Percentiles rank a stretch among this genome's conserved stretches.
Evolutionary conservation across 2,329 filamentous ascomycete genomes (phyloP).

Genomic region (Fonsecaea pugnacius): DNA sequence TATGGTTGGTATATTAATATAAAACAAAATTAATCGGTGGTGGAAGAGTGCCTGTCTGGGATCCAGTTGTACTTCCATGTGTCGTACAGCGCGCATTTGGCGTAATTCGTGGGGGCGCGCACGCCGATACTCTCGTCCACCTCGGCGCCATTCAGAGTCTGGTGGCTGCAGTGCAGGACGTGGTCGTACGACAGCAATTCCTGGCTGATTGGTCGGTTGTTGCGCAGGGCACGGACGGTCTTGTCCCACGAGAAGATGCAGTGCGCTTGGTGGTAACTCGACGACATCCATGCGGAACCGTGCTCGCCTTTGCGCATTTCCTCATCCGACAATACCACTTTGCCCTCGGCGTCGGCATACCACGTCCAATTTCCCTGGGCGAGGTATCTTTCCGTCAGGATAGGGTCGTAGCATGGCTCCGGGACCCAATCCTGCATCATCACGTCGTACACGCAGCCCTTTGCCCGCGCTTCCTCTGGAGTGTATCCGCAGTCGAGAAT

Average conservation of each 20-base stretch:
- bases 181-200: constrained; percentile 35
- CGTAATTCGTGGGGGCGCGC: constrained; percentile 31
- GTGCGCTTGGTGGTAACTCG: constrained; percentile 32
- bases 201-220: constrained; percentile 30
- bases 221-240: constrained; percentile 32
- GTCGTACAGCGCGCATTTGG: constrained; percentile 32
- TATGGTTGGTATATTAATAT: not conserved
- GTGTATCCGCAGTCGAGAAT: constrained; percentile 30
- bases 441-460: constrained; percentile 35
- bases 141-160: constrained; percentile 20
- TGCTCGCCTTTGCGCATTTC: constrained; percentile 35
- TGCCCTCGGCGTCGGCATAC: constrained; percentile 30
- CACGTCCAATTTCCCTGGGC: constrained; percentile 32
- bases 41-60: constrained; percentile 31
- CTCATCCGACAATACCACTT: constrained; percentile 22
- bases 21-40: constrained; percentile 9
- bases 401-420: constrained; percentile 31
- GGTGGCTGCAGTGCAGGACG: constrained; percentile 33
- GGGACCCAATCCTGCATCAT: constrained; percentile 36
- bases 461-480: constrained; percentile 26
- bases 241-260: constrained; percentile 35
- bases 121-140: constrained; percentile 28
- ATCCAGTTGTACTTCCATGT: constrained; percentile 32
- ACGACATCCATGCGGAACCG: constrained; percentile 27
- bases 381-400: constrained; percentile 34